These are phyloP conservation scores for Fennellomyces sp. DNA, from an alignment of 371 early-diverging fungal species.

Conservation along the genomic window DNA sequence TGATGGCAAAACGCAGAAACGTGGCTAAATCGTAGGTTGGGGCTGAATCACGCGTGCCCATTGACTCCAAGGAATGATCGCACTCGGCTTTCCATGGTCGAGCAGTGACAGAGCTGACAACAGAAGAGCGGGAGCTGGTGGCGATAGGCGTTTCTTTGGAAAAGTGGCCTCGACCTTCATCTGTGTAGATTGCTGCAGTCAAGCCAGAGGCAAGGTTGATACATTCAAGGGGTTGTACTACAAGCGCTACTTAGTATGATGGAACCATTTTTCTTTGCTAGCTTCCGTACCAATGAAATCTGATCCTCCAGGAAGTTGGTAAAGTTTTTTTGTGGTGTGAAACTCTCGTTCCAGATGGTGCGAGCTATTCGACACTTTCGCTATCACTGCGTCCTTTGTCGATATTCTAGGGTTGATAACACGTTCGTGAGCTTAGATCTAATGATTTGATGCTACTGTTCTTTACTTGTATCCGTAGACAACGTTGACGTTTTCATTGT, in stretches of 20 bases:
- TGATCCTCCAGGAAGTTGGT: constrained; percentile 35
- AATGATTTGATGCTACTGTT: constrained; percentile 41
- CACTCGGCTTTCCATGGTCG: too few relatives aligned
- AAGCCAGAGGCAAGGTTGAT: constrained; percentile 39
- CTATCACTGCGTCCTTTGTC: constrained; percentile 40
- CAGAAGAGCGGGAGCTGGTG: too few relatives aligned
- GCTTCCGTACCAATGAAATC: constrained; percentile 32
- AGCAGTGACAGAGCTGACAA: too few relatives aligned
- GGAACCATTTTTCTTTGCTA: constrained; percentile 19
- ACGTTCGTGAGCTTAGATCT: constrained; percentile 10
- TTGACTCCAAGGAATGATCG: too few relatives aligned
- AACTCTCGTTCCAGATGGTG: constrained; percentile 42
- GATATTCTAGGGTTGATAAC: constrained; percentile 40
- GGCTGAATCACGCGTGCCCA: constrained; percentile 10
- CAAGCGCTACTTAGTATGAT: background rate
- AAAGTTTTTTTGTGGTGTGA: constrained; percentile 38
- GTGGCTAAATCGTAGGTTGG: constrained; percentile 37
- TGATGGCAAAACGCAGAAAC: constrained; percentile 48
- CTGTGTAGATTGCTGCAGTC: constrained; percentile 40
- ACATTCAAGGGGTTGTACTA: constrained; percentile 42
- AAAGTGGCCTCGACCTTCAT: constrained; percentile 32
- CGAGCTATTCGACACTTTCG: constrained; percentile 42
- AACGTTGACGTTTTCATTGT: background rate
- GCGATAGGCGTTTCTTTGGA: background rate
- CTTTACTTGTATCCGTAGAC: constrained; percentile 27